Conservation (phyloP, 805 yeast genomes). For the Candida dajiaensis region DNA sequence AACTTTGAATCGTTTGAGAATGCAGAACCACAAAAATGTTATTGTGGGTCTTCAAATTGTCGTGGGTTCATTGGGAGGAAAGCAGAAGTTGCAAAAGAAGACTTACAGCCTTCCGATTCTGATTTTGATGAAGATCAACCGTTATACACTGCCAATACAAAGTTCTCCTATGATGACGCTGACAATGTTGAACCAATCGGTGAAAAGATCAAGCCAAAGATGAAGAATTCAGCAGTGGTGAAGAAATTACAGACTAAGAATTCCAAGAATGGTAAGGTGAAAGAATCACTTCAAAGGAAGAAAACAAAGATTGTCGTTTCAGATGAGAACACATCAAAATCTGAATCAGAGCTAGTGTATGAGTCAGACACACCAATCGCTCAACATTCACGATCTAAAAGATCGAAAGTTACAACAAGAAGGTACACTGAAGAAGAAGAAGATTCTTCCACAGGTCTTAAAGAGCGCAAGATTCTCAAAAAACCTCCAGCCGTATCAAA, state of each 20-base stretch:
- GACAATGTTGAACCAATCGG: neutral
- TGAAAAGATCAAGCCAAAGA: neutral
- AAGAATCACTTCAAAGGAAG: neutral
- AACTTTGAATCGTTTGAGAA: slow-evolving; percentile 41
- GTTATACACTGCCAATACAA: neutral
- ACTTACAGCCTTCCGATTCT: neutral
- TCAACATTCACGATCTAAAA: neutral
- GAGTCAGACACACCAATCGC: neutral
- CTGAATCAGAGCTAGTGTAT: neutral
- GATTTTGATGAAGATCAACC: neutral
- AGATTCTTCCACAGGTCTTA: neutral
- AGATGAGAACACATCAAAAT: neutral
- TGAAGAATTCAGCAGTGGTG: neutral
- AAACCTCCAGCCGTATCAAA: neutral
- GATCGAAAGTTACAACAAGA: neutral
- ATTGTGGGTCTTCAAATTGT: slow-evolving; percentile 37
- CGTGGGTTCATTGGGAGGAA: slow-evolving; percentile 33
- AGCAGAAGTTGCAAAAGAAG: neutral
- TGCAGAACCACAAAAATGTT: slow-evolving; percentile 38
- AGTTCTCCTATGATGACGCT: neutral
- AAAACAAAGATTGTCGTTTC: neutral
- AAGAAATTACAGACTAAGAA: neutral
- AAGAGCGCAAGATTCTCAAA: neutral
- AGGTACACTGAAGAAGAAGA: neutral
- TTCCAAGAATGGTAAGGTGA: neutral